Percentiles rank a stretch among this genome's conserved stretches.
phyloP scores from a whole-genome alignment of 1,284 basidiomycete species.

The Ustilago loliicola region DNA sequence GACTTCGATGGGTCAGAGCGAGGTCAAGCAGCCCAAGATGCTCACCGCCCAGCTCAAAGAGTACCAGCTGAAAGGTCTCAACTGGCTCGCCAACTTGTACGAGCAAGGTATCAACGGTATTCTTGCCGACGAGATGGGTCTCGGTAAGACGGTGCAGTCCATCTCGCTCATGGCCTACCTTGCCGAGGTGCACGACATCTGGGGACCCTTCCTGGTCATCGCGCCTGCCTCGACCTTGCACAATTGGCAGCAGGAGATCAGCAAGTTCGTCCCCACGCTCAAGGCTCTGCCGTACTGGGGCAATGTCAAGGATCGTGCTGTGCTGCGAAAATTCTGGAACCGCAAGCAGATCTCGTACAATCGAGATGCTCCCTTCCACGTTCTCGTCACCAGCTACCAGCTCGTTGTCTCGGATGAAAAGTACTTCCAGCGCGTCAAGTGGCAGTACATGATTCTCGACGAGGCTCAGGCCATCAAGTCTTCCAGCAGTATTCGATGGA shows the following conservation, averaged over 20 bases:
- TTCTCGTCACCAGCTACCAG: constrained; percentile 97
- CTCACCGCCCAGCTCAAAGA: constrained; percentile 97
- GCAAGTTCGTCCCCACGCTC: constrained; percentile 91
- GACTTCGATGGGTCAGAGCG: constrained; percentile 84
- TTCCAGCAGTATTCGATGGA: constrained; percentile 96
- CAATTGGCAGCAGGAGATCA: constrained; percentile 99
- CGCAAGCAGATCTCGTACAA: constrained; percentile 97
- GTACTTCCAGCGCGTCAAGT: constrained; percentile 96
- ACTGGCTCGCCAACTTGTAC: constrained; percentile 97
- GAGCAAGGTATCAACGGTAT: constrained; percentile 87
- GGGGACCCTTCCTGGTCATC: constrained; percentile 99
- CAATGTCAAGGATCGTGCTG: constrained; percentile 93
- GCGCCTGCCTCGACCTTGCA: constrained; percentile 97
- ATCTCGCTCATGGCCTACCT: constrained; percentile 97
- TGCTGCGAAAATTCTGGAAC: constrained; percentile 97
- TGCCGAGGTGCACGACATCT: constrained; percentile 96
- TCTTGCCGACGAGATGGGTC: constrained; percentile 84
- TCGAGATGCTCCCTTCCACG: constrained; percentile 94
- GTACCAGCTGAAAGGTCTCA: constrained; percentile 97
- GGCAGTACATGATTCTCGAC: constrained; percentile 99
- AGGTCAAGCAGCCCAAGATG: constrained; percentile 92
- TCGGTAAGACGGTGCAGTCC: constrained; percentile 91
- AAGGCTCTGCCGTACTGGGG: constrained; percentile 99
- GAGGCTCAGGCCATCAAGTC: constrained; percentile 99
- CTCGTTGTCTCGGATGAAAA: constrained; percentile 97